Evolutionary conservation across 768 basidiomycete genomes (phyloP).

Genomic region (Suillus placidus): DNA sequence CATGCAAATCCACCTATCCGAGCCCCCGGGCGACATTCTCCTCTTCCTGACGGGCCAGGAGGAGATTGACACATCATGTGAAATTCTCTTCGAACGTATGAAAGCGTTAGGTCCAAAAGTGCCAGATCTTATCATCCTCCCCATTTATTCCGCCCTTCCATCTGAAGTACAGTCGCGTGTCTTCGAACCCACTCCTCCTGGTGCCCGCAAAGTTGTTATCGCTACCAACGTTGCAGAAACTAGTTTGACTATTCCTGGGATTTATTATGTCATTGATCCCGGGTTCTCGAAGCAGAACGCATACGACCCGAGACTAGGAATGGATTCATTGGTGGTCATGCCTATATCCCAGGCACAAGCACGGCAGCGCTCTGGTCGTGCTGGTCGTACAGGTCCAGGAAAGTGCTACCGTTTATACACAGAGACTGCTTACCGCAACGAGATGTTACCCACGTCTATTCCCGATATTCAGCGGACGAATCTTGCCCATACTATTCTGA

Average conservation of each 20-base stretch:
- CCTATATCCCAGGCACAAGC: slow-evolving; percentile 99
- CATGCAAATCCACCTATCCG: slow-evolving; percentile 99
- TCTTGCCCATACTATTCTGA: slow-evolving; percentile 87
- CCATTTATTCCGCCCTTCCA: slow-evolving; percentile 97
- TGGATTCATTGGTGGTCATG: slow-evolving; percentile 99
- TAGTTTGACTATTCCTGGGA: slow-evolving; percentile 95
- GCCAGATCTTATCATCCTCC: slow-evolving; percentile 93
- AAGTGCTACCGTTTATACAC: slow-evolving; percentile 99
- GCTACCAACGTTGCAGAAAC: slow-evolving; percentile 99
- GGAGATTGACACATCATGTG: slow-evolving; percentile 97
- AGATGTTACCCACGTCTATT: slow-evolving; percentile 97
- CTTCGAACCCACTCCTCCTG: slow-evolving; percentile 97
- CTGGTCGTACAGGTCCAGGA: slow-evolving; percentile 96
- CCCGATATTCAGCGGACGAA: slow-evolving; percentile 98
- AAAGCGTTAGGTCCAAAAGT: slow-evolving; percentile 98
- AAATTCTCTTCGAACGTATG: slow-evolving; percentile 98
- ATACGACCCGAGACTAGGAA: slow-evolving; percentile 94
- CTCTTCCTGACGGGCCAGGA: slow-evolving; percentile 99
- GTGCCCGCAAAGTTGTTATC: slow-evolving; percentile 98
- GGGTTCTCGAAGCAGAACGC: slow-evolving; percentile 99
- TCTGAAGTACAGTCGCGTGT: slow-evolving; percentile 98
- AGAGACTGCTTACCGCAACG: slow-evolving; percentile 97
- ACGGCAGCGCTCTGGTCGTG: slow-evolving; percentile 92
- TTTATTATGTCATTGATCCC: slow-evolving; percentile 98
- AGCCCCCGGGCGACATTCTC: slow-evolving; percentile 94